Evolutionary conservation across 768 basidiomycete genomes (phyloP).

Genomic region (Tulasnella sp.): DNA sequence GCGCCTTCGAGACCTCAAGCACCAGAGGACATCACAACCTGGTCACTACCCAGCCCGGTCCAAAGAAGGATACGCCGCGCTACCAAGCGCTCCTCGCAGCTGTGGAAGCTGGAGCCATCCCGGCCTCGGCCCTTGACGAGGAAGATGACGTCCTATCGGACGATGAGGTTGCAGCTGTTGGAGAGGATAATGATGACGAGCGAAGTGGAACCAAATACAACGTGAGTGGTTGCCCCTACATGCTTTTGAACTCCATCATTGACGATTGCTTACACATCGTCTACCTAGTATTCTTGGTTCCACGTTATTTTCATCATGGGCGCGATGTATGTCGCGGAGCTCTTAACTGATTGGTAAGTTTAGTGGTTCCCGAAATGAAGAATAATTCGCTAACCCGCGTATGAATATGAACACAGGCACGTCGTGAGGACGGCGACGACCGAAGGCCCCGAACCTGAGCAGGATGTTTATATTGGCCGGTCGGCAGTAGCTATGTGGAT

Average conservation of each 20-base stretch:
- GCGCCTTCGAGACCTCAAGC: slow-evolving; percentile 31
- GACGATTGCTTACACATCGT: slow-evolving; percentile 18
- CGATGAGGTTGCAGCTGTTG: slow-evolving; percentile 51
- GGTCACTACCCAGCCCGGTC: slow-evolving; percentile 74
- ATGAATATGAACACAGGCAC: slow-evolving; percentile 35
- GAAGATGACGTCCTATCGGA: slow-evolving; percentile 59
- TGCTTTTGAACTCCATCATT: neutral
- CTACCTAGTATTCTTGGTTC: slow-evolving; percentile 90
- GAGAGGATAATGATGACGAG: slow-evolving; percentile 86
- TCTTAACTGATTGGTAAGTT: slow-evolving; percentile 92
- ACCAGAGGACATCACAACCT: slow-evolving; percentile 49
- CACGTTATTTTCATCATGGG: slow-evolving; percentile 95
- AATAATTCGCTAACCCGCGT: neutral
- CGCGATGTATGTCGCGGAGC: slow-evolving; percentile 96
- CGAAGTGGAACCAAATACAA: slow-evolving; percentile 92
- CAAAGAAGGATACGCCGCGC: slow-evolving; percentile 76
- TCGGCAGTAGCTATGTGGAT: slow-evolving; percentile 99
- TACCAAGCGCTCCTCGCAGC: slow-evolving; percentile 94
- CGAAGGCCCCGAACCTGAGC: slow-evolving; percentile 34
- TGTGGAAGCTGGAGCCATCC: slow-evolving; percentile 93
- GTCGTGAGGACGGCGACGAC: slow-evolving; percentile 37
- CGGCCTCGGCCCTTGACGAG: slow-evolving; percentile 81
- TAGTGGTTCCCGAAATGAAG: neutral
- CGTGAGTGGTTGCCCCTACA: slow-evolving; percentile 45
- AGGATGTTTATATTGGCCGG: slow-evolving; percentile 79